These are phyloP conservation scores for Cryptosporidium sp. DNA, from an alignment of 169 alveolate genomes.

Conservation along the genomic window DNA sequence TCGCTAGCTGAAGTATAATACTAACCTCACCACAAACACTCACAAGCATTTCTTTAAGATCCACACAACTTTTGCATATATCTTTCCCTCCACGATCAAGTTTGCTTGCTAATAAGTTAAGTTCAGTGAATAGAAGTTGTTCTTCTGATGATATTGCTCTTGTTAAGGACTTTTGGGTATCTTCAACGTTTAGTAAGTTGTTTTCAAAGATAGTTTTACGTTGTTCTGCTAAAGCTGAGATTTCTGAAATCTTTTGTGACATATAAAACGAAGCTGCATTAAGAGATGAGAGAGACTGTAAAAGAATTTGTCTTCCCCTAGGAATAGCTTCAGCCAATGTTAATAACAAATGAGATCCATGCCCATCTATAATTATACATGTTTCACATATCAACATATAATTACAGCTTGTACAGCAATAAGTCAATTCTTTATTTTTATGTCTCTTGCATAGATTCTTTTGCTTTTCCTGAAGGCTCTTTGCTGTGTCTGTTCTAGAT, in stretches of 20 bases:
- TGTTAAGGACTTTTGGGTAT: constrained; percentile 52
- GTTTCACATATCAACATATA: constrained; percentile 63
- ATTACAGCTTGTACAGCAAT: constrained; percentile 71
- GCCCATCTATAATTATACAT: constrained; percentile 69
- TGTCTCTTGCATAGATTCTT: constrained; percentile 54
- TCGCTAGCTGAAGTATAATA: constrained; percentile 60
- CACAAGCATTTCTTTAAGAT: constrained; percentile 46
- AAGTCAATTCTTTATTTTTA: constrained; percentile 63
- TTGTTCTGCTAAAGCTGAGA: constrained; percentile 49
- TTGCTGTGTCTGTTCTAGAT: constrained; percentile 36
- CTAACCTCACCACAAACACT: constrained; percentile 71
- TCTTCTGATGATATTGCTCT: constrained; percentile 59
- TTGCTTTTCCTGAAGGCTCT: constrained; percentile 11
- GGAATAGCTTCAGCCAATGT: constrained; percentile 72
- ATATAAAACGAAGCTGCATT: constrained; percentile 58
- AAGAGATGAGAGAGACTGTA: constrained; percentile 44
- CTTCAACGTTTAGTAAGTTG: constrained; percentile 49
- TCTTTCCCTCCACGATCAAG: constrained; percentile 62
- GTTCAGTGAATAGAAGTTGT: constrained; percentile 27
- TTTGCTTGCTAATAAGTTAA: constrained; percentile 27
- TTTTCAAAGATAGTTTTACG: constrained; percentile 46
- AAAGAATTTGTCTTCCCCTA: constrained; percentile 51
- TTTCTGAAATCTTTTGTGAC: constrained; percentile 59
- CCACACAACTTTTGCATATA: constrained; percentile 41
- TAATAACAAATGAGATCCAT: constrained; percentile 60